Percentiles rank a stretch among this genome's conserved stretches.
These are phyloP conservation scores for Fusarium haematococcum DNA, from an alignment of 2,329 filamentous ascomycete species.

Conservation along the genomic window DNA sequence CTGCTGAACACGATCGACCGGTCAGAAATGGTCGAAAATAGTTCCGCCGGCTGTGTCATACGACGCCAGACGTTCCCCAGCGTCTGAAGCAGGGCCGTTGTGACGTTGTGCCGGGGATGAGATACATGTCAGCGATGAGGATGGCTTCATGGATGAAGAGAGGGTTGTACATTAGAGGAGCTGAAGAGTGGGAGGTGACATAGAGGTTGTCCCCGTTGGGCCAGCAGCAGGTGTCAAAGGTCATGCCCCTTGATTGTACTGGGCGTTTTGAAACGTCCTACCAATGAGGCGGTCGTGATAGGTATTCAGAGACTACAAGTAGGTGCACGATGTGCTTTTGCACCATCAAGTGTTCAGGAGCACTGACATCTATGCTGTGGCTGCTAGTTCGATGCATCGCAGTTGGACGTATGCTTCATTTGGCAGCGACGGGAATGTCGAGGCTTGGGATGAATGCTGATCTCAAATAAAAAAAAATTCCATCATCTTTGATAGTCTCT, in stretches of 20 bases:
- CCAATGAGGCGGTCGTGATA: neutral
- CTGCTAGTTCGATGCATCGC: no score
- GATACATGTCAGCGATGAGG: neutral
- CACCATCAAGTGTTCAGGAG: neutral
- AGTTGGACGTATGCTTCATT: no score
- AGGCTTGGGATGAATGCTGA: no score
- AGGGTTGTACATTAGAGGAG: neutral
- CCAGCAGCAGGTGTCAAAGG: neutral
- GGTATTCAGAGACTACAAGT: neutral
- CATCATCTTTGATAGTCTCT: neutral
- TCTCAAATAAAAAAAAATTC: neutral
- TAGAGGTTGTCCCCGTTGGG: neutral
- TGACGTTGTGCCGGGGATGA: constrained; percentile 10
- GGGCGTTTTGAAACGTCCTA: neutral
- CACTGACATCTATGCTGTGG: no score
- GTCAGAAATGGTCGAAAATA: neutral
- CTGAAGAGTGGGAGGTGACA: neutral
- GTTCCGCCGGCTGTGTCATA: neutral
- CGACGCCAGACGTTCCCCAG: neutral
- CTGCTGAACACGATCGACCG: neutral
- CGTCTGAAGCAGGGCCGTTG: constrained; percentile 12
- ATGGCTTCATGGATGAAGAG: neutral
- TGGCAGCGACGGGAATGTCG: no score
- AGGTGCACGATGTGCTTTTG: neutral
- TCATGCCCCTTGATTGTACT: neutral